Conservation (phyloP, 208 protist genomes). For the Crithidia brevicula region DNA sequence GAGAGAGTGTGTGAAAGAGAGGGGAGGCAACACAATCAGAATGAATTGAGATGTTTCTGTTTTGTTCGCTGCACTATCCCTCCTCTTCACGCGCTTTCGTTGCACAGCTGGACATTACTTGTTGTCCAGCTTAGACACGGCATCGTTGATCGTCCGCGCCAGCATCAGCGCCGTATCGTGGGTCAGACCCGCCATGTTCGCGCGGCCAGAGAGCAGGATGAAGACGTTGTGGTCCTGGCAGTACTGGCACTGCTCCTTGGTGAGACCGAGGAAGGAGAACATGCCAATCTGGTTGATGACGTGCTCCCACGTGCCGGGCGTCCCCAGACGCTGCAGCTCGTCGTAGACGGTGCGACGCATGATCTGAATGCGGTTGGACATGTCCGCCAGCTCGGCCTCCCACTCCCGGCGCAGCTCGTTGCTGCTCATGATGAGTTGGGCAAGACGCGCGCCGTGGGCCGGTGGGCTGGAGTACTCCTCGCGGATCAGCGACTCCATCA, state of each 20-base stretch:
- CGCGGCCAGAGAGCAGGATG: conserved; percentile 72
- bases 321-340: conserved; percentile 70
- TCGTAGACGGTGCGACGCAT: conserved; percentile 86
- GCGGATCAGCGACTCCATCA: conserved; percentile 89
- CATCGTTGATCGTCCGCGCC: conserved; percentile 68
- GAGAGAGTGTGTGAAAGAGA: neutral
- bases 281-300: conserved; percentile 98
- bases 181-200: conserved; percentile 87
- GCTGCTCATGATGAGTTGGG: conserved; percentile 89
- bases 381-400: conserved; percentile 90
- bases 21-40: conserved; percentile 1
- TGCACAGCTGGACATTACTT: too few species aligned
- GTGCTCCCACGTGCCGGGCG: conserved; percentile 95
- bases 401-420: conserved; percentile 83
- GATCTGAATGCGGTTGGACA: conserved; percentile 81
- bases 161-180: conserved; percentile 58
- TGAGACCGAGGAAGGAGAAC: conserved; percentile 98
- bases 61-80: neutral
- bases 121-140: conserved; percentile 45
- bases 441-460: conserved; percentile 96
- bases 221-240: conserved; percentile 75
- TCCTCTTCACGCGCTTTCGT: neutral
- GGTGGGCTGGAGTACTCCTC: conserved; percentile 96
- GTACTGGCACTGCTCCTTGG: conserved; percentile 78
- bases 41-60: conserved; percentile 17